These are phyloP conservation scores for Parasitella parasitica DNA, from an alignment of 371 early-diverging fungal genomes.

Conservation along the genomic window DNA sequence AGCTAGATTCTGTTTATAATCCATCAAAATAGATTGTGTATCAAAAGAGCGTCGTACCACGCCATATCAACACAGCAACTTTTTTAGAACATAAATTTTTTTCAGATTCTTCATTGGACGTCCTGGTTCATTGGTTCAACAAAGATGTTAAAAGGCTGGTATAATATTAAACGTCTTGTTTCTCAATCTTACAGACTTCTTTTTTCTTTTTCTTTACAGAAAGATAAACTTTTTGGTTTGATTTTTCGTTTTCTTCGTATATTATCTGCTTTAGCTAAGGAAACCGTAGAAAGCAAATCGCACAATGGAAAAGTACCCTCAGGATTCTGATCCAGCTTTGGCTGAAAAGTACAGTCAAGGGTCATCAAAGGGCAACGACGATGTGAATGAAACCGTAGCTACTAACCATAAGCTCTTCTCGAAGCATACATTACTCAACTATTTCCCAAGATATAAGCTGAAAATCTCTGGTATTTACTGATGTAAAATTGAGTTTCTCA, in stretches of 20 bases:
- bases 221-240: neutral
- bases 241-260: neutral
- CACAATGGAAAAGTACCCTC: slow-evolving; percentile 1
- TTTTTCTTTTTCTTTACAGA: neutral
- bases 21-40: no score
- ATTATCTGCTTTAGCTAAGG: neutral
- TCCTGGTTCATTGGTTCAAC: neutral
- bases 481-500: neutral
- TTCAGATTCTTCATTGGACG: neutral
- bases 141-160: neutral
- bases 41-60: no score
- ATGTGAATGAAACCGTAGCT: neutral
- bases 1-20: no score
- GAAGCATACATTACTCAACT: slow-evolving; percentile 16
- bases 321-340: slow-evolving; percentile 8
- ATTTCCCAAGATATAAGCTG: slow-evolving; percentile 24
- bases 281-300: neutral
- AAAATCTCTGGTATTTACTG: slow-evolving; percentile 16
- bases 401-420: slow-evolving; percentile 24
- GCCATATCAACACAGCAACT: no score
- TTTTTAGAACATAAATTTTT: no score
- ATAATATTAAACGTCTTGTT: neutral
- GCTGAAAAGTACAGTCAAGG: slow-evolving; percentile 2
- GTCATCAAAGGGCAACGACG: neutral
- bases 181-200: neutral